Conservation (phyloP, 768 basidiomycete species). For the Mrakia gelida region DNA sequence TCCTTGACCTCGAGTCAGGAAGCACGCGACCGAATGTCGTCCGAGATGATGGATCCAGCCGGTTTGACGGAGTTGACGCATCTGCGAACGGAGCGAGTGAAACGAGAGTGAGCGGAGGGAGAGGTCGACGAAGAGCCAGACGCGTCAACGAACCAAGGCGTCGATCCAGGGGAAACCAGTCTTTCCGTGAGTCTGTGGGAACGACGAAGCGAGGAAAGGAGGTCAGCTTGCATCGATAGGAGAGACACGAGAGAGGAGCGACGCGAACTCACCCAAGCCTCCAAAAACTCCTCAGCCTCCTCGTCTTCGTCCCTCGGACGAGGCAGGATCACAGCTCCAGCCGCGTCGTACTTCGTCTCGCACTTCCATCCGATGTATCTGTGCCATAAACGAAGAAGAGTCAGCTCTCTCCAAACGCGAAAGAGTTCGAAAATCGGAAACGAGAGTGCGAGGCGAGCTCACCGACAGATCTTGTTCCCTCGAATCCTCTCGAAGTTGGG, state of each 20-base stretch:
- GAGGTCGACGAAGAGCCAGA: not conserved
- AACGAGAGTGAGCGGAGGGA: not conserved
- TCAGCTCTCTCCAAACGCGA: not conserved
- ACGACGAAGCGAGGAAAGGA: not conserved
- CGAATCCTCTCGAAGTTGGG: conserved; percentile 43
- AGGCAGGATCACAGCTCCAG: conserved; percentile 41
- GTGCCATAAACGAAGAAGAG: not conserved
- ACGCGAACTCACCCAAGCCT: conserved; percentile 37
- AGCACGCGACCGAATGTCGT: conserved; percentile 46
- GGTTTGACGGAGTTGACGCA: conserved; percentile 29
- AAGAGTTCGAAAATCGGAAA: not conserved
- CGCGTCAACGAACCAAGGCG: conserved; percentile 5
- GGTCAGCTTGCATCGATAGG: not conserved
- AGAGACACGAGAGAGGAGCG: not conserved
- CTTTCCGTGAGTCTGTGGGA: conserved; percentile 36
- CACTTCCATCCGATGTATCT: conserved; percentile 45
- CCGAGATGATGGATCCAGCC: conserved; percentile 49
- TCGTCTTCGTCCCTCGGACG: conserved; percentile 37
- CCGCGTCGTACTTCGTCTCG: conserved; percentile 44
- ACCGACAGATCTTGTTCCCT: conserved; percentile 44
- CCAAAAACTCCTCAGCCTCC: conserved; percentile 39
- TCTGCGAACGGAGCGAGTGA: not conserved
- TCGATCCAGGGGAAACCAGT: conserved; percentile 47
- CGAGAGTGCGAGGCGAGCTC: not conserved
- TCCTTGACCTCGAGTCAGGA: conserved; percentile 46